These are phyloP conservation scores for Aegilops bicornis DNA, from an alignment of 176 grass and related monocot species.

Conservation along the genomic window DNA sequence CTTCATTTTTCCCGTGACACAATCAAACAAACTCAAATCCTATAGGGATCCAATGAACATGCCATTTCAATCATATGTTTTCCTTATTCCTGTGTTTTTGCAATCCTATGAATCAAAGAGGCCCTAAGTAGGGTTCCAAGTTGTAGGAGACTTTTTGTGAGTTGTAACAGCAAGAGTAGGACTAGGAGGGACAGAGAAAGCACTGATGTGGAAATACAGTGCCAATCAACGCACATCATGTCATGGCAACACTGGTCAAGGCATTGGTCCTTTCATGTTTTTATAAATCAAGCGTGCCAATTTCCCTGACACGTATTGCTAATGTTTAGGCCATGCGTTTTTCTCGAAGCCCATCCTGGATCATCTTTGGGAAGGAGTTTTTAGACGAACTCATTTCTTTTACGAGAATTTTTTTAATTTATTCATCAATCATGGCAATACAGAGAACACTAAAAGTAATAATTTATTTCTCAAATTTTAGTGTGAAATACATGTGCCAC, in stretches of 20 bases:
- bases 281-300: background rate
- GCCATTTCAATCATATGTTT: too few relatives aligned
- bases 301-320: background rate
- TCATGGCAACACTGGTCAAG: slow-evolving; percentile 30
- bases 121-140: background rate
- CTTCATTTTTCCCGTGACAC: too few relatives aligned
- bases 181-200: background rate
- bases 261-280: background rate
- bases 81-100: too few relatives aligned
- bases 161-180: background rate
- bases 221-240: slow-evolving; percentile 30
- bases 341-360: background rate
- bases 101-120: too few relatives aligned
- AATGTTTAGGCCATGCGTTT: background rate
- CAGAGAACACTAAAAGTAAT: too few relatives aligned
- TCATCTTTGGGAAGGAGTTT: background rate
- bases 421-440: too few relatives aligned
- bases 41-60: too few relatives aligned
- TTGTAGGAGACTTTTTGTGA: background rate
- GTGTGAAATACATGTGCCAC: too few relatives aligned
- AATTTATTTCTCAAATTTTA: background rate
- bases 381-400: background rate
- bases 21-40: too few relatives aligned
- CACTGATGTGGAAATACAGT: background rate
- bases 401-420: too few relatives aligned